phyloP scores from a whole-genome alignment of 164 flowering plant genomes.

The Santalum album region DNA sequence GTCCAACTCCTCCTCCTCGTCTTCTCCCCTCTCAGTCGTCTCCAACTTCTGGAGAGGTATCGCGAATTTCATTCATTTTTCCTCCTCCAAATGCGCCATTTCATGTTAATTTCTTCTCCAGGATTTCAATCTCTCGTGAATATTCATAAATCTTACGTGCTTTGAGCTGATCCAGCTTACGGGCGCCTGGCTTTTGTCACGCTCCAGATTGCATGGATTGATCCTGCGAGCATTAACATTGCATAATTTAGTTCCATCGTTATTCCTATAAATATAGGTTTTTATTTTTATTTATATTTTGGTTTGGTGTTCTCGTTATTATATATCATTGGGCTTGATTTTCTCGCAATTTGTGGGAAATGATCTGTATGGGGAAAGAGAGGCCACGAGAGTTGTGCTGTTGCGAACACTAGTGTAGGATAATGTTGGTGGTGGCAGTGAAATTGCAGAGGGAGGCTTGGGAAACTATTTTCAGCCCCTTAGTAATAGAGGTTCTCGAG shows the following conservation, averaged over 20 bases:
- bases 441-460: no score
- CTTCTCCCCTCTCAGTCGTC: conserved; percentile 60
- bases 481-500: no score
- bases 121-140: not conserved
- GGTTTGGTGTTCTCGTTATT: not conserved
- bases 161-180: not conserved
- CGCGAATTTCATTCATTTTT: not conserved
- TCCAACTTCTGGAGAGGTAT: conserved; percentile 90
- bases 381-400: no score
- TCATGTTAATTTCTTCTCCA: no score
- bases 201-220: not conserved
- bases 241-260: not conserved
- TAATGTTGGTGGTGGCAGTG: no score
- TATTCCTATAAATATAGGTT: not conserved
- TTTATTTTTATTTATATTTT: not conserved
- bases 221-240: not conserved
- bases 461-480: no score
- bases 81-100: not conserved
- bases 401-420: no score
- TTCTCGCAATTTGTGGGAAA: no score
- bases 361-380: no score
- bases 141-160: not conserved
- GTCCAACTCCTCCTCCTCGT: conserved; percentile 29
- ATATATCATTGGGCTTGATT: no score
- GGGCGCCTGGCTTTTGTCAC: not conserved